Evolutionary conservation across 345 rosid genomes (phyloP).

Genomic region (Corchorus capsularis): DNA sequence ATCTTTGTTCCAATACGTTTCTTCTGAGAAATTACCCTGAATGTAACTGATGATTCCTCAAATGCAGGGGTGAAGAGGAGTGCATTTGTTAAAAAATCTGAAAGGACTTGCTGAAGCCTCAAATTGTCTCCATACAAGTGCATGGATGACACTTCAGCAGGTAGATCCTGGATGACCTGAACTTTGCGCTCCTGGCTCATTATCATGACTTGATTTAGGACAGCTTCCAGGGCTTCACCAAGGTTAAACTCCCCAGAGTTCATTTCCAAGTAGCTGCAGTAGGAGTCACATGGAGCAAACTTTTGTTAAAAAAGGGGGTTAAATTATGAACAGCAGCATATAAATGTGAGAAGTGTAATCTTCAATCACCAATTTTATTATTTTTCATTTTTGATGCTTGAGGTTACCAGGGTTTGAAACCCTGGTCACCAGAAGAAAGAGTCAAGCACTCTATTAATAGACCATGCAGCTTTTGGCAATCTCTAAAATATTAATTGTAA

Average conservation of each 20-base stretch:
- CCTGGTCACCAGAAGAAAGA: no score
- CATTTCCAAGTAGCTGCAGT: conserved; percentile 60
- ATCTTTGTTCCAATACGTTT: conserved; percentile 63
- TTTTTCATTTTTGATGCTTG: no score
- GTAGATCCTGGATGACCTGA: conserved; percentile 49
- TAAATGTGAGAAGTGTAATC: conserved; percentile 4
- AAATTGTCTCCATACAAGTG: conserved; percentile 63
- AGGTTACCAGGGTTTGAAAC: no score
- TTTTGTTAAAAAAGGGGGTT: not conserved
- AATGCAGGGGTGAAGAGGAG: conserved; percentile 57
- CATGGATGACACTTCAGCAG: conserved; percentile 54
- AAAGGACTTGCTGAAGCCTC: conserved; percentile 84
- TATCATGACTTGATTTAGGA: conserved; percentile 62
- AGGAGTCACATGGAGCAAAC: not conserved
- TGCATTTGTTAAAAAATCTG: conserved; percentile 61
- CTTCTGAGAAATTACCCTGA: conserved; percentile 47
- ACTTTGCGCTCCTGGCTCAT: conserved; percentile 58
- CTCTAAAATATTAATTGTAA: not conserved
- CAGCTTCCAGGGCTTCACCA: conserved; percentile 58
- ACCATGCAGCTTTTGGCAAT: no score
- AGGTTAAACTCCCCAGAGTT: conserved; percentile 56
- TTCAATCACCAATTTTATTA: not conserved
- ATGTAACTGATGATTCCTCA: conserved; percentile 51
- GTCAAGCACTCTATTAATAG: no score
- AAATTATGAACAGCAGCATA: not conserved